phyloP scores from a whole-genome alignment of 2,329 filamentous ascomycete species.

The Ascochyta koolunga region DNA sequence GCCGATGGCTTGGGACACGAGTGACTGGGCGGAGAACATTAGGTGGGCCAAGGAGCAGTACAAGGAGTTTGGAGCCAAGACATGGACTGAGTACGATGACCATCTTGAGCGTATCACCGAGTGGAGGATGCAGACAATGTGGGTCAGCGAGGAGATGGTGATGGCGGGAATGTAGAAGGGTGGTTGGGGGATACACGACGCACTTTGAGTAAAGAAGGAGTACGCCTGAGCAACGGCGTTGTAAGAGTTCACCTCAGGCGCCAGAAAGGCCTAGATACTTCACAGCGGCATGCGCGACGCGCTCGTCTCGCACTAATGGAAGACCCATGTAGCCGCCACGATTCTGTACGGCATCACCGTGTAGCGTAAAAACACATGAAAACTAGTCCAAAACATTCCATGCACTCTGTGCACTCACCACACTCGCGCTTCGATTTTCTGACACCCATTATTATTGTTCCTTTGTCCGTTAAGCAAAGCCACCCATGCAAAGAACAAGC shows the following conservation, averaged over 20 bases:
- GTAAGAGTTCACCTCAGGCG: neutral
- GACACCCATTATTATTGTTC: no score
- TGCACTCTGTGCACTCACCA: no score
- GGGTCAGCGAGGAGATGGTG: conserved; percentile 35
- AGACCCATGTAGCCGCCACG: neutral
- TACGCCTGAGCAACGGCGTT: neutral
- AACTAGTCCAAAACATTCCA: no score
- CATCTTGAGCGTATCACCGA: conserved; percentile 31
- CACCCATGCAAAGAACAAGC: no score
- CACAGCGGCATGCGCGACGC: neutral
- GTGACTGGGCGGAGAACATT: conserved; percentile 35
- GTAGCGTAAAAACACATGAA: no score
- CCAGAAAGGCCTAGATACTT: neutral
- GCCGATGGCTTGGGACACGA: conserved; percentile 16
- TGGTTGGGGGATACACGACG: neutral
- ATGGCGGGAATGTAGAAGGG: neutral
- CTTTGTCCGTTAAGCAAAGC: no score
- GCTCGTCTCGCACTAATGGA: neutral
- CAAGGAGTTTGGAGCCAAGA: conserved; percentile 21
- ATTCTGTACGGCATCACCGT: no score
- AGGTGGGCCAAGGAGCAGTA: conserved; percentile 38
- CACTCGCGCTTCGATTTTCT: no score
- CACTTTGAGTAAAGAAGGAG: neutral
- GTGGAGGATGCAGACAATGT: conserved; percentile 23
- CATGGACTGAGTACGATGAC: conserved; percentile 38